Evolutionary conservation across 768 basidiomycete species (phyloP), one percentile per base, ranked within the genome.

Genomic region (Termitomyces heimii): DNA sequence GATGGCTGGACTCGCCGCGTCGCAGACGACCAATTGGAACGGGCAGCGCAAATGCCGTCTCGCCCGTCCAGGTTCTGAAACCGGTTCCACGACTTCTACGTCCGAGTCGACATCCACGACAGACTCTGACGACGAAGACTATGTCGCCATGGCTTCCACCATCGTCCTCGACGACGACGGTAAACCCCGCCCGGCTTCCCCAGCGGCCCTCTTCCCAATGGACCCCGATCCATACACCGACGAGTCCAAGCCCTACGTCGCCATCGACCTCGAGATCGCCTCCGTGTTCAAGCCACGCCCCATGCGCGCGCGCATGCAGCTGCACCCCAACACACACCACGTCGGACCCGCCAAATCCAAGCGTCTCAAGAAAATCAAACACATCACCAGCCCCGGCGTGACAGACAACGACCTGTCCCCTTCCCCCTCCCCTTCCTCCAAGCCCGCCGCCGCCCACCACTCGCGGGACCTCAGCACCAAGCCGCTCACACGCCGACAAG

Each of bases 231-330:
- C 61, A 9, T 79, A 80, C n/a, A 61, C 62, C 0, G 72, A 72
- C 14, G 56, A 69, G 14, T 63, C 37, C 37, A 14, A 34, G 13
- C 63, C 14, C 61, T 71, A 31, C 52, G n/a, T 78, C 57, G 67
- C 75, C 18, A 69, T 85, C 53, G 82, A 83, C 65, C 78, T 92
- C 56, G 85, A 86, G 64, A 88, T 90, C 48, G 72, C 80, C 3
- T 77, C 83, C 3, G 89, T 91, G 10, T 89, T 82, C 73, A 89
- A 90, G 63, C 88, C 88, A 1, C 81, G 85, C 0, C 86, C 87
- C 2, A 71, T 80, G 61, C 83, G 81, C 53, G 72, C 70, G 8
- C 75, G 73, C 16, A 66, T 66, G 61, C 72, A 68, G n/a, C 55
- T 55, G 18, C 64, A 71, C 70, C 39, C 43, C 14, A 66, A 68